phyloP scores from a whole-genome alignment of 257 asterid species.

The Coffea canephora region DNA sequence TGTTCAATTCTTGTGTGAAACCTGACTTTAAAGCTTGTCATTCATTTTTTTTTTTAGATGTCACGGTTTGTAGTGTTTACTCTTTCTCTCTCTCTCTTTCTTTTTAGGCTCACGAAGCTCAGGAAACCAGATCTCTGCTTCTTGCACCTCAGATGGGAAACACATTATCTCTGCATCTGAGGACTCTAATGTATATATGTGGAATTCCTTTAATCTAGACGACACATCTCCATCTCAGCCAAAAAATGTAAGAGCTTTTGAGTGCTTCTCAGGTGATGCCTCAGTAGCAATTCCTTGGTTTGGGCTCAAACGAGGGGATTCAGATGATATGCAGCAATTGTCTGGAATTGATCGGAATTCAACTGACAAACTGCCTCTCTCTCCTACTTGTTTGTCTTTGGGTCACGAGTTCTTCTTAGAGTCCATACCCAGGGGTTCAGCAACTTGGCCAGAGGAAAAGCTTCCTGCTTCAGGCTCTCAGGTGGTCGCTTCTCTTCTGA shows the following conservation, averaged over 20 bases:
- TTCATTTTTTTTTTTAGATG: background rate
- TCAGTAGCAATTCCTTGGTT: slow-evolving; percentile 86
- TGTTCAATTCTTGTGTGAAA: background rate
- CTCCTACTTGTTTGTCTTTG: slow-evolving; percentile 52
- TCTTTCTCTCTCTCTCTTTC: background rate
- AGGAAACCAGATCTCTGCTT: slow-evolving; percentile 60
- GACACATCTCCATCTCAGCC: slow-evolving; percentile 33
- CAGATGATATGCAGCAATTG: slow-evolving; percentile 24
- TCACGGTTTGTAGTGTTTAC: background rate
- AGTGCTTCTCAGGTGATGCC: slow-evolving; percentile 63
- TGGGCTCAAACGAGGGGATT: slow-evolving; percentile 38
- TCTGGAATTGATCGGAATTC: slow-evolving; percentile 22
- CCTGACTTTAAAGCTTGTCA: background rate
- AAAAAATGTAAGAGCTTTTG: slow-evolving; percentile 52
- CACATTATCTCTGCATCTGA: slow-evolving; percentile 77
- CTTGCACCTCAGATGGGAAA: slow-evolving; percentile 67
- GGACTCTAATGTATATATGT: slow-evolving; percentile 66
- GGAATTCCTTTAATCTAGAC: slow-evolving; percentile 46
- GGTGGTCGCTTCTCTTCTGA: slow-evolving; percentile 32
- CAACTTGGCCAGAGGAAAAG: slow-evolving; percentile 99
- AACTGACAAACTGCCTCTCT: slow-evolving; percentile 41
- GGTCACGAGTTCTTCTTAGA: slow-evolving; percentile 57
- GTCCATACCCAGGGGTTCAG: slow-evolving; percentile 64
- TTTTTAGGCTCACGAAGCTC: slow-evolving; percentile 60
- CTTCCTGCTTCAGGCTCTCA: slow-evolving; percentile 52